These are phyloP conservation scores for Apiotrichum sp. DNA, from an alignment of 1,284 basidiomycete genomes.

Conservation along the genomic window DNA sequence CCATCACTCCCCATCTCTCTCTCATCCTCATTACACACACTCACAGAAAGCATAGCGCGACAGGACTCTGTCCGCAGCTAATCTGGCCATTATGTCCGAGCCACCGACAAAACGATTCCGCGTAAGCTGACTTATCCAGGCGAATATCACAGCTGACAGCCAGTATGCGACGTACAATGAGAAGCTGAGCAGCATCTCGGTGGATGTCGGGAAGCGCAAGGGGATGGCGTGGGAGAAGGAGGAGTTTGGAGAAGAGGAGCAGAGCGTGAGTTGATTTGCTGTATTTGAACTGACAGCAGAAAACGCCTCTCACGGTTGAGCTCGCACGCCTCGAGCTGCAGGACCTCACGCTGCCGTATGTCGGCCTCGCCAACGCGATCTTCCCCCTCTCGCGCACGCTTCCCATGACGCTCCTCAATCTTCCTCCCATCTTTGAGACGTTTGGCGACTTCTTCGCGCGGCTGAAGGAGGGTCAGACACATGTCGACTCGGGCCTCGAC, in stretches of 20 bases:
- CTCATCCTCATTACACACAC: too few species aligned
- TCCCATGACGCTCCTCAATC: conserved; percentile 73
- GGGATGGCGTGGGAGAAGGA: conserved; percentile 43
- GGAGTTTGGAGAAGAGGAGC: conserved; percentile 38
- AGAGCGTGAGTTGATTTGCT: conserved; percentile 23
- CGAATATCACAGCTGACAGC: background rate
- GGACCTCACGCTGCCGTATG: conserved; percentile 69
- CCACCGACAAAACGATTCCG: conserved; percentile 42
- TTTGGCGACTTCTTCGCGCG: conserved; percentile 52
- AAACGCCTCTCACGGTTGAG: conserved; percentile 41
- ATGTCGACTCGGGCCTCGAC: conserved; percentile 40
- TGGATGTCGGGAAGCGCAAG: conserved; percentile 41
- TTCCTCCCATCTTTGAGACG: conserved; percentile 53
- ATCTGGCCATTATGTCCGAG: conserved; percentile 25
- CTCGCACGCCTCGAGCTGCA: conserved; percentile 50
- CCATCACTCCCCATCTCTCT: background rate
- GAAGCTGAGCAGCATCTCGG: conserved; percentile 39
- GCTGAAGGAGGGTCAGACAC: conserved; percentile 28
- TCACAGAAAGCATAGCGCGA: too few species aligned
- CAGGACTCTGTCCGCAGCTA: too few species aligned
- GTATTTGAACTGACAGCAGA: conserved; percentile 18
- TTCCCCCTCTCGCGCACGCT: conserved; percentile 65
- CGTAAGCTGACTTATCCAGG: conserved; percentile 19
- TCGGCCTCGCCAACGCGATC: conserved; percentile 60
- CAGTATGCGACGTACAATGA: conserved; percentile 44